Evolutionary conservation across 2,329 filamentous ascomycete genomes (phyloP).

Genomic region (Neoscytalidium dimidiatum): DNA sequence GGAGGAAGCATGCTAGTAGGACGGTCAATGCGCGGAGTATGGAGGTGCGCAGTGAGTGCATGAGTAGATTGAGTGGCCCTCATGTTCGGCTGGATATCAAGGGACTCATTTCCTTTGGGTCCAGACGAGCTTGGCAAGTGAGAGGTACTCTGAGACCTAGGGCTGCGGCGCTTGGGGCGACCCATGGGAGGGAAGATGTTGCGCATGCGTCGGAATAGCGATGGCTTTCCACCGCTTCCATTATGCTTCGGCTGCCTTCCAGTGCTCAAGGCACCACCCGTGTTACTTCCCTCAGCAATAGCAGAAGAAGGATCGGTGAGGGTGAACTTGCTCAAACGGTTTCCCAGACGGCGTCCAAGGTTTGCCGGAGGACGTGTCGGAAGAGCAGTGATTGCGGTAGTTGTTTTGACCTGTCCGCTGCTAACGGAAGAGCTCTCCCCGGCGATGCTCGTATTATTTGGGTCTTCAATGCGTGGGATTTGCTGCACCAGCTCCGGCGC

Average conservation of each 20-base stretch:
- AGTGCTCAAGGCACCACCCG: background rate
- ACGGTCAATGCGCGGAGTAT: no score
- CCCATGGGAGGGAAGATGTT: no score
- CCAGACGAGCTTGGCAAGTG: no score
- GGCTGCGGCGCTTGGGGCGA: no score
- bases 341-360: background rate
- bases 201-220: no score
- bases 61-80: no score
- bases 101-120: no score
- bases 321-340: background rate
- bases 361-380: background rate
- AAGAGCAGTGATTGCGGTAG: background rate
- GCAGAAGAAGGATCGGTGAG: background rate
- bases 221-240: background rate
- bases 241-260: background rate
- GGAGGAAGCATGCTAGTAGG: no score
- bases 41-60: no score
- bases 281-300: background rate
- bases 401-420: background rate
- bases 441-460: no score
- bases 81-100: no score
- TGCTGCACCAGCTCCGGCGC: background rate
- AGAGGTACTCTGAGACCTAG: no score
- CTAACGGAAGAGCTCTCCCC: background rate
- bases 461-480: background rate